phyloP scores from a whole-genome alignment of 208 protist species.

The Angomonas desouzai region DNA sequence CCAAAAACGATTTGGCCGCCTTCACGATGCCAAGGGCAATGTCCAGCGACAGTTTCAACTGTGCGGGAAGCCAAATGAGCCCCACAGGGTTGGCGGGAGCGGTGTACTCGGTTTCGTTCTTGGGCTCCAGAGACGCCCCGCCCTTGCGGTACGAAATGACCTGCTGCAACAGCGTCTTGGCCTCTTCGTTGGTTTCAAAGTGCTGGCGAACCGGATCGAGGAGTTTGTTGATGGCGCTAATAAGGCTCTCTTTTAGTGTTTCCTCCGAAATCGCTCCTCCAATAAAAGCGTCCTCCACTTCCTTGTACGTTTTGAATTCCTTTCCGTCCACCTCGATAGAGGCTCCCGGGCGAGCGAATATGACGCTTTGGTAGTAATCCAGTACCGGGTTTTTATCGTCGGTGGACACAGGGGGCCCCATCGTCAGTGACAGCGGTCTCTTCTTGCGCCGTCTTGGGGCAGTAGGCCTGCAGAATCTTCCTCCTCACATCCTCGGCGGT shows the following conservation, averaged over 20 bases:
- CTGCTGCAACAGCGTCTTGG: constrained; percentile 78
- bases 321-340: constrained; percentile 38
- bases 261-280: constrained; percentile 56
- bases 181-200: constrained; percentile 83
- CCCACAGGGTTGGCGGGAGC: constrained; percentile 24
- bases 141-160: constrained; percentile 84
- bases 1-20: constrained; percentile 44
- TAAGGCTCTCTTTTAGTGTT: constrained; percentile 82
- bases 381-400: constrained; percentile 94
- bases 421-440: constrained; percentile 54
- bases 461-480: constrained; percentile 96
- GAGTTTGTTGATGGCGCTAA: constrained; percentile 83
- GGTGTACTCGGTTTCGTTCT: constrained; percentile 11
- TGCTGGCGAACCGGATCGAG: constrained; percentile 95
- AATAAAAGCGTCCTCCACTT: constrained; percentile 80
- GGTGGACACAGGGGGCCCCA: constrained; percentile 46
- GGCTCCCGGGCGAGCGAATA: constrained; percentile 71
- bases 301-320: constrained; percentile 69
- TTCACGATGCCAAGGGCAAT: constrained; percentile 43
- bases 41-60: constrained; percentile 59
- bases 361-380: constrained; percentile 93
- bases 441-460: constrained; percentile 72
- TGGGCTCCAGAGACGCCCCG: constrained; percentile 9
- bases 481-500: constrained; percentile 90
- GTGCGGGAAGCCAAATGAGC: constrained; percentile 66